These are phyloP conservation scores for Hanseniaspora lindneri DNA, from an alignment of 805 yeast species.

Conservation along the genomic window DNA sequence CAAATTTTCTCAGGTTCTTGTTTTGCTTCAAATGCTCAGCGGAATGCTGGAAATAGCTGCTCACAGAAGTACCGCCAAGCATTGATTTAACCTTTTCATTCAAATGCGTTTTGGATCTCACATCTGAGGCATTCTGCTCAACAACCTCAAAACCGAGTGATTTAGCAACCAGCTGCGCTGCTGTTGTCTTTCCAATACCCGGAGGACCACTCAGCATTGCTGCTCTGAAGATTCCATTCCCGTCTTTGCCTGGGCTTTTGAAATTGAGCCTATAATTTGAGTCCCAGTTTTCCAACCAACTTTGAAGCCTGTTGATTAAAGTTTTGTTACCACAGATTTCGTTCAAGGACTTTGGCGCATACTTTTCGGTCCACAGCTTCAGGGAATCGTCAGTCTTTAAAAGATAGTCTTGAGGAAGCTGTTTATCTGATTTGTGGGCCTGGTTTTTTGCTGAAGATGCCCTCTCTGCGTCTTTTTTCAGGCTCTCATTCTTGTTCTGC, in stretches of 20 bases:
- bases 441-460: background rate
- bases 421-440: background rate
- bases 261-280: slow-evolving; percentile 43
- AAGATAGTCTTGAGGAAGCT: slow-evolving; percentile 40
- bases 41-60: slow-evolving; percentile 50
- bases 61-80: slow-evolving; percentile 68
- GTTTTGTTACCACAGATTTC: slow-evolving; percentile 91
- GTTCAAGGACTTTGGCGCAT: slow-evolving; percentile 65
- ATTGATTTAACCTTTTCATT: slow-evolving; percentile 58
- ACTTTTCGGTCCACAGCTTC: slow-evolving; percentile 68
- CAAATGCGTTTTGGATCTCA: slow-evolving; percentile 69
- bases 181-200: slow-evolving; percentile 74
- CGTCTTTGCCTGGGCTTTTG: slow-evolving; percentile 48
- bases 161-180: slow-evolving; percentile 64
- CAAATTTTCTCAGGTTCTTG: slow-evolving; percentile 46
- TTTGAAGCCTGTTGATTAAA: slow-evolving; percentile 48
- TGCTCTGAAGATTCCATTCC: slow-evolving; percentile 63
- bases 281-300: slow-evolving; percentile 75
- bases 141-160: slow-evolving; percentile 59
- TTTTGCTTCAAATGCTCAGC: slow-evolving; percentile 24
- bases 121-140: slow-evolving; percentile 80
- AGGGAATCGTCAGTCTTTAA: slow-evolving; percentile 4
- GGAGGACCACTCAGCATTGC: slow-evolving; percentile 81
- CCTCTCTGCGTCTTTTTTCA: slow-evolving; percentile 18
- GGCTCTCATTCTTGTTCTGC: slow-evolving; percentile 17